Evolutionary conservation across 139 green algal species (phyloP).

Genomic region (Edaphochlamys debaryana): DNA sequence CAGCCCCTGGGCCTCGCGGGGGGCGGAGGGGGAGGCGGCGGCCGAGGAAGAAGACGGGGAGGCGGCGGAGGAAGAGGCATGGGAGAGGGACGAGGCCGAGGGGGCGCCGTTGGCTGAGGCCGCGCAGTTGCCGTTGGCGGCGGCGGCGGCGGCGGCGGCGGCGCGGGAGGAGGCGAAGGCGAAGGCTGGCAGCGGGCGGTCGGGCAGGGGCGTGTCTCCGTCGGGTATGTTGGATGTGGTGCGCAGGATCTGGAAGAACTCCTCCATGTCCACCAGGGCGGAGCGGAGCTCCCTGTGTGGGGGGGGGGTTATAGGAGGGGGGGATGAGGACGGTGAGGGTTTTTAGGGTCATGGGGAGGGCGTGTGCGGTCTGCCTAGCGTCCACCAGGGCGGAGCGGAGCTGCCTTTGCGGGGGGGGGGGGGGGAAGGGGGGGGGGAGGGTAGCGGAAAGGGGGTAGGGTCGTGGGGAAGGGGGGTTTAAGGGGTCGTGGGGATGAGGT

Average conservation of each 20-base stretch:
- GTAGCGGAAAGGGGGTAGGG: too few relatives aligned
- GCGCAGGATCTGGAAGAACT: slow-evolving; percentile 89
- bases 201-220: slow-evolving; percentile 48
- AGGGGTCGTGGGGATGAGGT: too few relatives aligned
- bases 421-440: too few relatives aligned
- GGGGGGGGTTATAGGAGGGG: slow-evolving; percentile 12
- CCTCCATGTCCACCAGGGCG: slow-evolving; percentile 95
- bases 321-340: background rate
- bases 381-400: too few relatives aligned
- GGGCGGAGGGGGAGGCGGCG: background rate
- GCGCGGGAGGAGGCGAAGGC: background rate
- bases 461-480: too few relatives aligned
- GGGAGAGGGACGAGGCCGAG: too few relatives aligned
- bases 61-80: too few relatives aligned
- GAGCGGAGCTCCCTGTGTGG: slow-evolving; percentile 87
- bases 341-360: background rate
- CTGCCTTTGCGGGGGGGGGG: too few relatives aligned
- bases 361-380: too few relatives aligned
- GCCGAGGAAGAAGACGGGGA: too few relatives aligned
- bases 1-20: slow-evolving; percentile 31
- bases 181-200: background rate
- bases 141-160: background rate
- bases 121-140: background rate
- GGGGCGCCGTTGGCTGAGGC: background rate
- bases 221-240: slow-evolving; percentile 71